Conservation (phyloP, 2,329 filamentous ascomycete genomes). For the Cercospora citrullina region DNA sequence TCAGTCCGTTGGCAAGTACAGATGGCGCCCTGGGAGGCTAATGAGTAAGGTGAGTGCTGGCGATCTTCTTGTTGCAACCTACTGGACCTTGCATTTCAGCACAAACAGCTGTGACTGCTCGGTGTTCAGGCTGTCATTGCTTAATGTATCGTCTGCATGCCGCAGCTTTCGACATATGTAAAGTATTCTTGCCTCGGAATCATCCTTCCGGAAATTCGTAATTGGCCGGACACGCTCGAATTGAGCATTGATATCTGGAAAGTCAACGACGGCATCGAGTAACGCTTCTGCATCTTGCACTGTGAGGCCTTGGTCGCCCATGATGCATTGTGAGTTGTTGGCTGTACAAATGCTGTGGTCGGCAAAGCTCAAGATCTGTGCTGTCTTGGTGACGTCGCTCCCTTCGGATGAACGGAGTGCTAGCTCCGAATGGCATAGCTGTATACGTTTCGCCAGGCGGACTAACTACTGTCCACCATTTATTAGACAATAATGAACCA, state of each 20-base stretch:
- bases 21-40: constrained; percentile 28
- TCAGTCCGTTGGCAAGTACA: constrained; percentile 29
- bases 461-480: background rate
- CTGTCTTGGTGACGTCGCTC: background rate
- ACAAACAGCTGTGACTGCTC: constrained; percentile 24
- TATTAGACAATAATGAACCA: background rate
- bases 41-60: background rate
- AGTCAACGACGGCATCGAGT: constrained; percentile 21
- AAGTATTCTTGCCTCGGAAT: constrained; percentile 35
- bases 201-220: constrained; percentile 38
- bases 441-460: background rate
- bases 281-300: constrained; percentile 24
- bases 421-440: background rate
- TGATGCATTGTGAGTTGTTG: background rate
- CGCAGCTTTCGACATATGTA: constrained; percentile 28
- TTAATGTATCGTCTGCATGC: background rate
- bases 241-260: constrained; percentile 17
- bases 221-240: constrained; percentile 31
- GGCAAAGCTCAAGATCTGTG: background rate
- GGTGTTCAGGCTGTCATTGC: background rate
- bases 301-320: constrained; percentile 26
- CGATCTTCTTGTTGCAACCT: constrained; percentile 1
- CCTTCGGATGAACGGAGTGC: background rate
- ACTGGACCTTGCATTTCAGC: constrained; percentile 39
- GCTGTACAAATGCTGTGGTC: background rate